These are phyloP conservation scores for Hericium rajendrae DNA, from an alignment of 768 basidiomycete genomes.

Conservation along the genomic window DNA sequence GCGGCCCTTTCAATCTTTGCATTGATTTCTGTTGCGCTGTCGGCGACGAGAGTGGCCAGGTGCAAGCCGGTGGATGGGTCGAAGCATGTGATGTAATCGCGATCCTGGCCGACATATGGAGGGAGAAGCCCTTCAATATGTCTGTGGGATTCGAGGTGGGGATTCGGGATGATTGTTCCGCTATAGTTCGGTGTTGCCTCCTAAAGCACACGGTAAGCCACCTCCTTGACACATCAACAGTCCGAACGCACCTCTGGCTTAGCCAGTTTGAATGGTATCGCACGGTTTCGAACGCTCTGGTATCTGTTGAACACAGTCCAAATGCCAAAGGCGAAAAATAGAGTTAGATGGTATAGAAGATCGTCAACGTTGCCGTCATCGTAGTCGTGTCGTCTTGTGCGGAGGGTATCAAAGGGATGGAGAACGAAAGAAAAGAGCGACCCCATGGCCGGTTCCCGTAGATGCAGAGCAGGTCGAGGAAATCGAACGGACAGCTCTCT, in stretches of 20 bases:
- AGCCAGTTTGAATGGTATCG: slow-evolving; percentile 54
- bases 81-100: slow-evolving; percentile 79
- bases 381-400: slow-evolving; percentile 35
- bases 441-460: slow-evolving; percentile 6
- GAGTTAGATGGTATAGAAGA: slow-evolving; percentile 53
- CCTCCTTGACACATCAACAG: neutral
- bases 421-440: slow-evolving; percentile 29
- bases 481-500: slow-evolving; percentile 2
- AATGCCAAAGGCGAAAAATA: slow-evolving; percentile 71
- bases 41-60: slow-evolving; percentile 68
- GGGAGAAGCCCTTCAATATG: slow-evolving; percentile 46
- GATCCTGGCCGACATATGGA: slow-evolving; percentile 30
- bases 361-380: slow-evolving; percentile 32
- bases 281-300: slow-evolving; percentile 62
- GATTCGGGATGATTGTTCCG: slow-evolving; percentile 44
- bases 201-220: slow-evolving; percentile 1
- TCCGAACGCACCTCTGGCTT: slow-evolving; percentile 45
- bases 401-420: slow-evolving; percentile 41
- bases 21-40: slow-evolving; percentile 60
- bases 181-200: slow-evolving; percentile 34
- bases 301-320: slow-evolving; percentile 71
- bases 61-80: slow-evolving; percentile 87
- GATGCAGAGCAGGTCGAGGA: neutral
- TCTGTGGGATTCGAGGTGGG: slow-evolving; percentile 59
- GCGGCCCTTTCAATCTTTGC: slow-evolving; percentile 60